A percentile compares a stretch with the other conserved stretches of the same genome.
phyloP scores from a whole-genome alignment of 2,329 filamentous ascomycete species.

The Pseudogymnoascus sp. region DNA sequence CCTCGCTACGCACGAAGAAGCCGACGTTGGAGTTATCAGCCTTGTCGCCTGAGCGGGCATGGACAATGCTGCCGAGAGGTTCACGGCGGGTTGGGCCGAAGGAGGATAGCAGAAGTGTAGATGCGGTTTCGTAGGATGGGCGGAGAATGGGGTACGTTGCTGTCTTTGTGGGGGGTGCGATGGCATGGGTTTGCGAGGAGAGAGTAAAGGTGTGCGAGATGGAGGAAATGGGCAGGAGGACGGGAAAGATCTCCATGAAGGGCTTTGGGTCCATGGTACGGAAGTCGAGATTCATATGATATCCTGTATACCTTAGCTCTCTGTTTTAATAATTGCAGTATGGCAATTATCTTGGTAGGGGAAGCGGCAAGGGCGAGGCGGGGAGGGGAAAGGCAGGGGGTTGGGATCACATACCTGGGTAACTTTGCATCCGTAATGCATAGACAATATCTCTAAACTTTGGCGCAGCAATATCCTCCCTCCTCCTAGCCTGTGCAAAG shows the following conservation, averaged over 20 bases:
- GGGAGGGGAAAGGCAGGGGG: too few relatives aligned
- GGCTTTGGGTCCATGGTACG: constrained; percentile 35
- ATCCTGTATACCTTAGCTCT: constrained; percentile 16
- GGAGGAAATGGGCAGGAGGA: too few relatives aligned
- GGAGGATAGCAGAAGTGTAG: neutral
- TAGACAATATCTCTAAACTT: constrained; percentile 16
- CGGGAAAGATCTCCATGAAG: constrained; percentile 36
- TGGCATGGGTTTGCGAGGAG: too few relatives aligned
- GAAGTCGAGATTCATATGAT: constrained; percentile 37
- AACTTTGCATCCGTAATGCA: constrained; percentile 34
- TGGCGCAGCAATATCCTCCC: neutral
- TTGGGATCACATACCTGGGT: constrained; percentile 19
- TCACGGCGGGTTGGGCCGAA: constrained; percentile 22
- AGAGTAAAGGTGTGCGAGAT: too few relatives aligned
- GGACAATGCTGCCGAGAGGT: constrained; percentile 26
- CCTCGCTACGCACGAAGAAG: constrained; percentile 22
- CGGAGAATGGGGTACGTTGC: constrained; percentile 13
- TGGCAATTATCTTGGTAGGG: too few relatives aligned
- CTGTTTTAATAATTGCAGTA: too few relatives aligned
- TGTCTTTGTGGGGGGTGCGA: too few relatives aligned
- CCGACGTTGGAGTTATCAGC: constrained; percentile 30
- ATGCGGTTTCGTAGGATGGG: constrained; percentile 13
- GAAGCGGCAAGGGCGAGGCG: too few relatives aligned
- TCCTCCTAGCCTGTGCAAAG: neutral
- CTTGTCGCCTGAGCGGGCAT: constrained; percentile 30